Base-by-base conservation (phyloP, 805 yeast genomes). In the Teunomyces gatunensis region DNA sequence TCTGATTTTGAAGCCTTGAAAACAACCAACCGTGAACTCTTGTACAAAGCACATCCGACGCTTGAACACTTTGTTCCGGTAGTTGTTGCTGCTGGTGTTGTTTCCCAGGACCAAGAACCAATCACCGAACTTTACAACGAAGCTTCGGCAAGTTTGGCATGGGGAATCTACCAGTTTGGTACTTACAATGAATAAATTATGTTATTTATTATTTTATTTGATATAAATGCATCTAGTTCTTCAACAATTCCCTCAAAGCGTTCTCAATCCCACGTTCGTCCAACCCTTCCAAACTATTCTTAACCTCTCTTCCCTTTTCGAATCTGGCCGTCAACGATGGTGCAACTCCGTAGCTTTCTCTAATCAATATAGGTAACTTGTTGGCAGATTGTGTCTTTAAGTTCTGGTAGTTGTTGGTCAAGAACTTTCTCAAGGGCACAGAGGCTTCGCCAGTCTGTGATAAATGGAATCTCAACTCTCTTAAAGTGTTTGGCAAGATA, bases 361-460 rank as follows among this genome's bases (percentile, higher is more conserved):
- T 83, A 51, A 89, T 77, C 61, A 89, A 74, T 46, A 89, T 83
- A 10, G 95, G 95, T 27, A 86, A 69, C 49, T 73, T 68, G 49
- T 91, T 84, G 58, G 87, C 81, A 53, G 68, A 61, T 50, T 68
- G 67, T 50, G 79, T 62, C 61, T 80, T 78, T 58, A 89, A 69
- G n/a, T 72, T 59, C n/a, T 86, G 82, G 66, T 88, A 88, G 59
- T 83, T 73, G 47, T 77, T 73, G 42, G 78, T 67, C 53, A 89
- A 71, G 60, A 85, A 89, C 13, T 79, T 68, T 66, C 89, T 81
- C 57, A 87, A 72, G 6, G 86, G 81, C 7, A 71, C 74, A 11
- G 91, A 80, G 4, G 88, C 80, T 52, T 81, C 80, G n/a, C 87
- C 86, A n/a, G 84, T 77, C 67, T 86, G 94, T 28, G 89, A 84